A percentile compares a stretch with the other conserved stretches of the same genome.
Conservation (phyloP, 176 grass and related monocot species). For the Triticum dicoccoides region DNA sequence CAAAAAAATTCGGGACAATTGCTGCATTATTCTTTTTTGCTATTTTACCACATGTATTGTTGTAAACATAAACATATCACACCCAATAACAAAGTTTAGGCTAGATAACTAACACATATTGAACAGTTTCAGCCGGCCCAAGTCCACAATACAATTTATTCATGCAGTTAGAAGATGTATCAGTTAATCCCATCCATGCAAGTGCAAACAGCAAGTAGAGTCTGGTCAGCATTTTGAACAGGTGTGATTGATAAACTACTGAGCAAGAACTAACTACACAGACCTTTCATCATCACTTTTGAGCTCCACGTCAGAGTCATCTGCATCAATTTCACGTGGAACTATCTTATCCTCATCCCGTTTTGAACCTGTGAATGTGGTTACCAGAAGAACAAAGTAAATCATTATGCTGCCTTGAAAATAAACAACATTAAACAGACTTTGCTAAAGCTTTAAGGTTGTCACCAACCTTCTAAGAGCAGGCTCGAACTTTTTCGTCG, state of each 20-base stretch:
- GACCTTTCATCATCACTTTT: slow-evolving; percentile 81
- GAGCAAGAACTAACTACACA: background rate
- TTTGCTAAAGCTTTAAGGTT: background rate
- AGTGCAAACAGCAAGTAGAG: background rate
- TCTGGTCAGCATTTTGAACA: background rate
- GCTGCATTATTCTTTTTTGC: background rate
- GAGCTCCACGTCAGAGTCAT: slow-evolving; percentile 74
- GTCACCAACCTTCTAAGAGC: slow-evolving; percentile 64
- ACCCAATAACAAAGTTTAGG: background rate
- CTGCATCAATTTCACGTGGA: slow-evolving; percentile 81
- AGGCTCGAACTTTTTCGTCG: slow-evolving; percentile 68
- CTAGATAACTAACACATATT: background rate
- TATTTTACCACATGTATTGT: background rate
- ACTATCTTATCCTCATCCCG: slow-evolving; percentile 96
- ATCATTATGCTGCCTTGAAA: background rate
- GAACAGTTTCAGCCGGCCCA: background rate
- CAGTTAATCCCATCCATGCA: background rate
- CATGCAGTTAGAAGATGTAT: background rate
- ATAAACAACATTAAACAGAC: background rate
- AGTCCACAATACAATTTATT: background rate
- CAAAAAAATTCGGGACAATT: background rate
- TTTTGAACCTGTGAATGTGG: slow-evolving; percentile 53
- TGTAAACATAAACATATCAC: background rate
- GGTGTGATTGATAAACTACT: background rate
- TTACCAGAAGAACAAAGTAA: slow-evolving; percentile 21